Evolutionary conservation across 1,139 yeast species (phyloP).

Genomic region (Protomyces macrosporus): DNA sequence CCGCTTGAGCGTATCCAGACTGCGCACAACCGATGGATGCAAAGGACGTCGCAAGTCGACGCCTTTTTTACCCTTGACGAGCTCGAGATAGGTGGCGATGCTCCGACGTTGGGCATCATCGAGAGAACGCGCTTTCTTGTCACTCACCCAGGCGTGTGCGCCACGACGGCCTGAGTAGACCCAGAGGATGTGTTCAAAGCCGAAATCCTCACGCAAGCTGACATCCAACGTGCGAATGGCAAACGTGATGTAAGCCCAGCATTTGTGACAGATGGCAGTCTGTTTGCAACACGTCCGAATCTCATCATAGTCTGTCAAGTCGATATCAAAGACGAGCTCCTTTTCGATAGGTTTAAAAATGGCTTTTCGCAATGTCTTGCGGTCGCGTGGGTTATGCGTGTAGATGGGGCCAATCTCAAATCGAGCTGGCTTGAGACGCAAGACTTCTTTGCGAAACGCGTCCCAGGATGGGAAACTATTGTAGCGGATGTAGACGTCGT

Average conservation of each 20-base stretch:
- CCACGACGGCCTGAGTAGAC: slow-evolving; percentile 99
- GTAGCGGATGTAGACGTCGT: slow-evolving; percentile 77
- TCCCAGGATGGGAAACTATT: slow-evolving; percentile 63
- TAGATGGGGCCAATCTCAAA: slow-evolving; percentile 95
- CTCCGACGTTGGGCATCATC: slow-evolving; percentile 72
- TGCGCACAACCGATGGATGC: slow-evolving; percentile 78
- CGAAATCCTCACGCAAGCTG: slow-evolving; percentile 80
- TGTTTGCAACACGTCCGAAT: slow-evolving; percentile 89
- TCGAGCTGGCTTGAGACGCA: slow-evolving; percentile 73
- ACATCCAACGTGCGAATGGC: slow-evolving; percentile 71
- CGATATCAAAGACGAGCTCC: slow-evolving; percentile 93
- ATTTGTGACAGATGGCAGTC: slow-evolving; percentile 75
- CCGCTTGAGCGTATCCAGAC: slow-evolving; percentile 60
- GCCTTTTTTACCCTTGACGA: slow-evolving; percentile 54
- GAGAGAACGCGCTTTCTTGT: slow-evolving; percentile 65
- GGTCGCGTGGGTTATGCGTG: slow-evolving; percentile 74
- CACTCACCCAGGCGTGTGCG: slow-evolving; percentile 98
- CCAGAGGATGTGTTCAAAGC: slow-evolving; percentile 82
- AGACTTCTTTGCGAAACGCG: slow-evolving; percentile 71
- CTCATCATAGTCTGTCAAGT: slow-evolving; percentile 92
- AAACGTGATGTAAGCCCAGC: slow-evolving; percentile 92
- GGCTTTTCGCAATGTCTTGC: slow-evolving; percentile 70
- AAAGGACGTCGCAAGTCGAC: slow-evolving; percentile 66
- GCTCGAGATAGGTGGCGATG: slow-evolving; percentile 76
- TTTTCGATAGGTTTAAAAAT: slow-evolving; percentile 77